phyloP scores from a whole-genome alignment of 2,329 filamentous ascomycete species.

The Seiridium unicorne region DNA sequence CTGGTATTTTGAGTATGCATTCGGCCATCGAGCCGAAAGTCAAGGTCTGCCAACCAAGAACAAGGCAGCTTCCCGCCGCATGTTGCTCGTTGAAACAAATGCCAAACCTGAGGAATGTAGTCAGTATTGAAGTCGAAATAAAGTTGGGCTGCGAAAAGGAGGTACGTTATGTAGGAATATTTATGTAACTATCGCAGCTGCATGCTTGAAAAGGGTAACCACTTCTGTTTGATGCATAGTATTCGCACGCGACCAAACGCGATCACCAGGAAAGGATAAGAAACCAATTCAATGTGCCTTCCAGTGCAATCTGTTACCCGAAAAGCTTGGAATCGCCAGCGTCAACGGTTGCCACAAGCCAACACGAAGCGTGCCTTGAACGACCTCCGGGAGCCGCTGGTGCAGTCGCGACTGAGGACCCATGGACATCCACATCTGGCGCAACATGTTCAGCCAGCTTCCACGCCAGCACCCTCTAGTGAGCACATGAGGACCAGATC shows the following conservation, averaged over 20 bases:
- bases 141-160: too few relatives aligned
- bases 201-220: neutral
- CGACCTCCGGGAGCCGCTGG: neutral
- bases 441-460: neutral
- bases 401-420: neutral
- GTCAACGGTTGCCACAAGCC: too few relatives aligned
- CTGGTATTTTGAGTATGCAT: too few relatives aligned
- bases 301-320: neutral
- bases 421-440: neutral
- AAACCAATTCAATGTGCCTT: neutral
- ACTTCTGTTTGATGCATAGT: neutral
- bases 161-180: neutral
- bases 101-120: neutral
- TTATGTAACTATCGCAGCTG: too few relatives aligned
- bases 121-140: neutral
- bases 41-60: too few relatives aligned
- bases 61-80: too few relatives aligned
- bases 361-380: too few relatives aligned
- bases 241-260: neutral
- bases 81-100: neutral
- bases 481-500: neutral
- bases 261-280: neutral
- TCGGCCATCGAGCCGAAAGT: too few relatives aligned
- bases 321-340: too few relatives aligned
- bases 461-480: neutral